Conservation (phyloP, 768 basidiomycete species). For the Kwoniella botswanensis region DNA sequence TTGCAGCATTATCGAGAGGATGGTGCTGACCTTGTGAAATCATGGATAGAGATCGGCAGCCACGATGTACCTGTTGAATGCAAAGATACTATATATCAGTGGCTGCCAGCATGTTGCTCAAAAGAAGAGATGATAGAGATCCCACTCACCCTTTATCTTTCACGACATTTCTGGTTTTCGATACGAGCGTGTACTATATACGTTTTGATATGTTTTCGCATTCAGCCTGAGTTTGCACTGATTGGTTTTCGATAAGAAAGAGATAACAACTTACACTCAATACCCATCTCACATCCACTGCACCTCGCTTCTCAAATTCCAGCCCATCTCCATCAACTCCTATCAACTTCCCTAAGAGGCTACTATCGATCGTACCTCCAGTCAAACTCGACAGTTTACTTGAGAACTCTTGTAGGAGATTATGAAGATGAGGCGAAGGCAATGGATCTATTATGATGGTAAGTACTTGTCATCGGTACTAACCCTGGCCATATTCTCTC, state of each 20-base stretch:
- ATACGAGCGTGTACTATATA: conserved; percentile 51
- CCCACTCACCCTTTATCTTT: conserved; percentile 54
- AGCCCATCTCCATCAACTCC: conserved; percentile 36
- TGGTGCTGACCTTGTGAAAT: background rate
- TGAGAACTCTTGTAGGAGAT: conserved; percentile 52
- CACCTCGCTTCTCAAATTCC: conserved; percentile 33
- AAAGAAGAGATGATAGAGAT: background rate
- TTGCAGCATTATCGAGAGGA: no score
- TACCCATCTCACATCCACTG: conserved; percentile 53
- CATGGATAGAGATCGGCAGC: conserved; percentile 27
- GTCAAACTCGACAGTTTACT: conserved; percentile 10
- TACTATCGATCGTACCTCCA: background rate
- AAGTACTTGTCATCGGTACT: background rate
- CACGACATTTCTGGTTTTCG: conserved; percentile 52
- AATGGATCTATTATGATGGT: conserved; percentile 43
- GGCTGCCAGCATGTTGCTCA: background rate
- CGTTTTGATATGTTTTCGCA: background rate
- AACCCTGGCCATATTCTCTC: no score
- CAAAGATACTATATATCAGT: background rate
- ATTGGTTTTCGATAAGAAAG: background rate
- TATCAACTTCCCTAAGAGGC: conserved; percentile 30
- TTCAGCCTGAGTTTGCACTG: background rate
- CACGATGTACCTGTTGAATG: conserved; percentile 37
- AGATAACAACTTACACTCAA: conserved; percentile 47
- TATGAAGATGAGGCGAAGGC: conserved; percentile 52